Evolutionary conservation across 2,329 filamentous ascomycete species (phyloP).

Genomic region (Trichophyton simii): DNA sequence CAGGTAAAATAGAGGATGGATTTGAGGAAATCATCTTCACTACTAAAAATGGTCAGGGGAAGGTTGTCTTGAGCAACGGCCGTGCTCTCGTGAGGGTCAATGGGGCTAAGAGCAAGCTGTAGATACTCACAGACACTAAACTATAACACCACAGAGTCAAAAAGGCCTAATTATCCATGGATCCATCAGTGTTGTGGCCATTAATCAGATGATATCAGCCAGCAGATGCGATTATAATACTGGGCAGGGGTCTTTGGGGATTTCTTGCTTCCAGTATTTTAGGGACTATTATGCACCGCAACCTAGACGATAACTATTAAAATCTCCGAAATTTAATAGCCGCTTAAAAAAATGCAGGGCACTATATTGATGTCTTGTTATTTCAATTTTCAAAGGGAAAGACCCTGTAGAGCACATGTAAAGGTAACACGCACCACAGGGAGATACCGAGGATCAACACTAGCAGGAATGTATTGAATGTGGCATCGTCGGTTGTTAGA

Average conservation of each 20-base stretch:
- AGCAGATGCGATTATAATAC: too few relatives aligned
- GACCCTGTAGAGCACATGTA: too few relatives aligned
- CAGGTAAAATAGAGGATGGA: constrained; percentile 47
- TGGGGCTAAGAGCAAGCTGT: constrained; percentile 52
- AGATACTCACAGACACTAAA: constrained; percentile 15
- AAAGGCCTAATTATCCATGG: too few relatives aligned
- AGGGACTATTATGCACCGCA: not conserved
- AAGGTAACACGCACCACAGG: too few relatives aligned
- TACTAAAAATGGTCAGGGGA: constrained; percentile 64
- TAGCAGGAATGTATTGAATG: too few relatives aligned
- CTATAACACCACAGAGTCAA: too few relatives aligned
- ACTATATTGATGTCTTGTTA: too few relatives aligned
- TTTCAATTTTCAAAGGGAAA: too few relatives aligned
- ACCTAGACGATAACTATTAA: not conserved
- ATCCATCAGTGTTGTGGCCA: too few relatives aligned
- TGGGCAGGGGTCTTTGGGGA: not conserved
- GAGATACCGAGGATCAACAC: too few relatives aligned
- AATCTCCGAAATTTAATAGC: not conserved
- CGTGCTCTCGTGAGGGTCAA: constrained; percentile 61
- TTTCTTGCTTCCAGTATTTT: not conserved
- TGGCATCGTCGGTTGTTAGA: too few relatives aligned
- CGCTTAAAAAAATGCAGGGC: not conserved
- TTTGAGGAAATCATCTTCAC: constrained; percentile 78
- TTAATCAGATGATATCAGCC: too few relatives aligned
- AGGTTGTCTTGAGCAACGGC: constrained; percentile 79